Base-by-base conservation (phyloP, 1,284 basidiomycete genomes). In the Rhodotorula sp. region DNA sequence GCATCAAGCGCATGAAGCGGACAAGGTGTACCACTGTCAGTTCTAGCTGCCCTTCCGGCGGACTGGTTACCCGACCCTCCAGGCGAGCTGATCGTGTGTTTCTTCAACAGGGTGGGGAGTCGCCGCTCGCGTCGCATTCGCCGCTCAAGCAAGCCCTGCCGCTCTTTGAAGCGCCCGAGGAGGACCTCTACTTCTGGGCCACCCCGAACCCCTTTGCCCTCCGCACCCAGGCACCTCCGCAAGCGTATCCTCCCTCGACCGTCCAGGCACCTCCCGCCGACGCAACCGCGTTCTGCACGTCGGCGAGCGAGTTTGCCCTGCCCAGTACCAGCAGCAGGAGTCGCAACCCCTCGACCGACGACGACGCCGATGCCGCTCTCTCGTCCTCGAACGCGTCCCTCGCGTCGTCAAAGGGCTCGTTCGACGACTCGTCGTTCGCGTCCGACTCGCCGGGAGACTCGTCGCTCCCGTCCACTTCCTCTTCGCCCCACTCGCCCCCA, bases 231-330 rank as follows among this genome's bases (percentile, higher is more conserved):
- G 14, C 51, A 46, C 14, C 52, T 4, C 46, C 64, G 20, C 18
- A 56, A 12, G 49, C 67, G 3, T 21, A 56, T 6, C 43, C 61
- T 21, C 46, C 60, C 23, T 15, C 56, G 34, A 20, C 49, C 12
- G 16, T 29, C 26, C 3, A n/a, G 31, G 12, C 26, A 18, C 10
- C 29, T 8, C 10, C 60, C 34, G 43, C 10, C 48, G 49, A 49
- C 43, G 43, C 26, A 29, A 20, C 54, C 23, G 14, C 29, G 10
- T 71, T 71, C 51, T 51, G 54, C 56, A 43, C 66, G 47, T 60
- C 57, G 16, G 67, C 67, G 2, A 56, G 23, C 52, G 70, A 65
- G 6, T 72, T 72, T 21, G 65, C 70, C 48, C 70, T 71, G 23
- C 70, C 67, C 4, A 18, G 39, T 3, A 14, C 26, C 7, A 14